Evolutionary conservation across 345 rosid genomes (phyloP).

Genomic region (thale cress (Arabidopsis thaliana)): DNA sequence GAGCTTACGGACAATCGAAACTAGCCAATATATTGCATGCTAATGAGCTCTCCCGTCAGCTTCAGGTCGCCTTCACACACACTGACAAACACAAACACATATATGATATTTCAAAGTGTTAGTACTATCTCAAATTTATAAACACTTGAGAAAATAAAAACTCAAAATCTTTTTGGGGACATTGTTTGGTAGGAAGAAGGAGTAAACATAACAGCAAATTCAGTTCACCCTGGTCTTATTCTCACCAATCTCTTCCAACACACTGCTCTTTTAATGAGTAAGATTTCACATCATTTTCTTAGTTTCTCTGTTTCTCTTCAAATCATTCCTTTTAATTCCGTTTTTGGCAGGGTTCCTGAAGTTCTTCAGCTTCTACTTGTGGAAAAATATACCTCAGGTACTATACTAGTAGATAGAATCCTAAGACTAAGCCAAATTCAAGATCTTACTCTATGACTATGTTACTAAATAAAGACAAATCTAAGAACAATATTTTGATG

Average conservation of each 20-base stretch:
- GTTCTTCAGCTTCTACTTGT: conserved; percentile 61
- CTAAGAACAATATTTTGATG: conserved; percentile 12
- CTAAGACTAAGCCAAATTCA: background rate
- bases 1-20: conserved; percentile 94
- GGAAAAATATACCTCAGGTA: conserved; percentile 96
- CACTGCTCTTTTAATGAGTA: conserved; percentile 72
- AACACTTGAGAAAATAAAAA: conserved; percentile 3
- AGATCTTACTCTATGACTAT: conserved; percentile 7
- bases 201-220: conserved; percentile 78
- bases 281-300: background rate
- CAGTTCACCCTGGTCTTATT: conserved; percentile 90
- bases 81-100: conserved; percentile 2
- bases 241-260: conserved; percentile 85
- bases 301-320: conserved; percentile 8
- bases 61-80: conserved; percentile 57
- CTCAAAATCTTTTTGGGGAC: conserved; percentile 3
- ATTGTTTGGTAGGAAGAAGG: conserved; percentile 69
- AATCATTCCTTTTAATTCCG: background rate
- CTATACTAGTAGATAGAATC: conserved; percentile 1
- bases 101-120: background rate
- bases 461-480: conserved; percentile 3
- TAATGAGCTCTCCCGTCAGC: conserved; percentile 82
- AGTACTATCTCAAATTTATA: conserved; percentile 32
- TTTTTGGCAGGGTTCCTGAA: conserved; percentile 59
- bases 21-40: conserved; percentile 88